Conservation (phyloP, 805 yeast genomes). For the Candida manassasensis region DNA sequence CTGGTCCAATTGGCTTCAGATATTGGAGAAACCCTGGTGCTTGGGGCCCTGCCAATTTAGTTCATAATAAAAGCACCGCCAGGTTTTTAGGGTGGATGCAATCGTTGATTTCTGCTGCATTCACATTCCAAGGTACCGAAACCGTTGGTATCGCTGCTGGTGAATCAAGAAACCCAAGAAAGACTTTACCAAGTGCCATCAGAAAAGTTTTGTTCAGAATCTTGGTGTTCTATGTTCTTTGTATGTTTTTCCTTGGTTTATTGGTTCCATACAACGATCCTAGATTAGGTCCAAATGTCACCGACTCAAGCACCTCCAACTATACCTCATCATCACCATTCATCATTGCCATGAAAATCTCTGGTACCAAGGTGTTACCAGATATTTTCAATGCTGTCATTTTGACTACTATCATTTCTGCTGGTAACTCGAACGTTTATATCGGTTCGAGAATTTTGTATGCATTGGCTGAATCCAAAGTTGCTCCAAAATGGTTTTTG, state of each 20-base stretch:
- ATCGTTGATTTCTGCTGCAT: conserved; percentile 69
- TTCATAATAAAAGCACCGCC: conserved; percentile 45
- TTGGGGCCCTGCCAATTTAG: conserved; percentile 62
- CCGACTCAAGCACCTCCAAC: conserved; percentile 21
- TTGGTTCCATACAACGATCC: conserved; percentile 67
- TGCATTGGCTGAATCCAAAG: conserved; percentile 55
- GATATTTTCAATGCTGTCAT: conserved; percentile 71
- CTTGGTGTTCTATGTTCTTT: conserved; percentile 57
- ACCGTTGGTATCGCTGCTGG: conserved; percentile 73
- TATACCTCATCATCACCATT: conserved; percentile 61
- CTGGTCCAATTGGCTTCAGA: conserved; percentile 73
- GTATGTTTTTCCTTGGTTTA: conserved; percentile 65
- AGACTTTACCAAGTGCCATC: conserved; percentile 67
- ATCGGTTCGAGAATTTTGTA: conserved; percentile 66
- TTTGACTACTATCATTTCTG: conserved; percentile 63
- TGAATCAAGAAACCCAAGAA: conserved; percentile 66
- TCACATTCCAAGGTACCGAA: conserved; percentile 78
- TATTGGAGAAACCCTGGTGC: conserved; percentile 81
- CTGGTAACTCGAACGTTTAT: conserved; percentile 73
- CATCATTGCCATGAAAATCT: conserved; percentile 63
- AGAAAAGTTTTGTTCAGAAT: conserved; percentile 66
- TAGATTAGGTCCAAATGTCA: conserved; percentile 39
- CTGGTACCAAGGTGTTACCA: conserved; percentile 64
- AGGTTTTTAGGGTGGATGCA: conserved; percentile 67
- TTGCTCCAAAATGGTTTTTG: conserved; percentile 52